Conservation (phyloP, 768 basidiomycete species). For the Hypholoma fasciculare region DNA sequence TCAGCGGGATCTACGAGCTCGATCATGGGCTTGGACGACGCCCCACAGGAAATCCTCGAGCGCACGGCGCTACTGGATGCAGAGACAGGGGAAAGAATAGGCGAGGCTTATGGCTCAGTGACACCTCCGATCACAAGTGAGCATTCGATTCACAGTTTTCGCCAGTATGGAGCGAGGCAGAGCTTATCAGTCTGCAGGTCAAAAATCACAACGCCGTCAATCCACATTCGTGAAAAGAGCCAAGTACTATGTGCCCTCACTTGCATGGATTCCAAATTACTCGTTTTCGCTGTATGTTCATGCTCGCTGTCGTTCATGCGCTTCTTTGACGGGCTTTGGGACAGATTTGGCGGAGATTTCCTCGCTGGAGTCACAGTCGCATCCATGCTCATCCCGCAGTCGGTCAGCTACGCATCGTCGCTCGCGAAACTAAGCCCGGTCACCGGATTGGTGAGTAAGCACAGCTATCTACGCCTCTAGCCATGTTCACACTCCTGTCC, state of each 20-base stretch:
- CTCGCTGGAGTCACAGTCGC: constrained; percentile 86
- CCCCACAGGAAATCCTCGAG: constrained; percentile 25
- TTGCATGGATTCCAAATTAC: constrained; percentile 80
- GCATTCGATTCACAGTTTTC: not conserved
- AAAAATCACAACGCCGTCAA: constrained; percentile 16
- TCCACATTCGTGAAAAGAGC: constrained; percentile 46
- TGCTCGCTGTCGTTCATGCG: constrained; percentile 1
- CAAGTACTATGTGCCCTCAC: constrained; percentile 77
- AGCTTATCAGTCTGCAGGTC: constrained; percentile 3
- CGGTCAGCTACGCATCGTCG: constrained; percentile 89
- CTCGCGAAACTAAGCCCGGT: constrained; percentile 84
- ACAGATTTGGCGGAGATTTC: constrained; percentile 55
- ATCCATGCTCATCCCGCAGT: constrained; percentile 82
- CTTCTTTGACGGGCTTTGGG: not conserved
- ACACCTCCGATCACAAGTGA: constrained; percentile 23
- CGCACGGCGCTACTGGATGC: constrained; percentile 34
- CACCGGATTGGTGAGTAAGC: constrained; percentile 70
- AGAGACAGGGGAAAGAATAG: constrained; percentile 12
- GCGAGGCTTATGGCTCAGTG: constrained; percentile 26
- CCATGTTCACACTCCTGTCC: not conserved
- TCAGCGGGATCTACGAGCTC: constrained; percentile 28
- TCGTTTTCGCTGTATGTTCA: constrained; percentile 59
- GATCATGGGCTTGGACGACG: constrained; percentile 36
- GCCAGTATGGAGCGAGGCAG: not conserved
- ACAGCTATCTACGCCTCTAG: not conserved